These are phyloP conservation scores for Aspergillus wentii DNA, from an alignment of 495 filamentous ascomycete genomes.

Conservation along the genomic window DNA sequence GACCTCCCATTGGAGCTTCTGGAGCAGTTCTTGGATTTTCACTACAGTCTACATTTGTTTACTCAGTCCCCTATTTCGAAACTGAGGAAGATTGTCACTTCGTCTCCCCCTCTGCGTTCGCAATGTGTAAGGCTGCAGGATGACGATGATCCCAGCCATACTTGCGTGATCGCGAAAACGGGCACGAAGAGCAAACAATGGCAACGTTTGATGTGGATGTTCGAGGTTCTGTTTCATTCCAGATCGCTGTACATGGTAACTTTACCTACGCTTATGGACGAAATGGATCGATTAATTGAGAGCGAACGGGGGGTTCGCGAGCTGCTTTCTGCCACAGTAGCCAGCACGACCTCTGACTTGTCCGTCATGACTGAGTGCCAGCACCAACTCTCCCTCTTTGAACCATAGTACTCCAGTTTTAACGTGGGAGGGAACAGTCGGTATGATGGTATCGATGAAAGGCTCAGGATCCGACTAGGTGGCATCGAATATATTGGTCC, in stretches of 20 bases:
- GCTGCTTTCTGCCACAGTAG: slow-evolving; percentile 33
- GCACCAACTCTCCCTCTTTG: slow-evolving; percentile 38
- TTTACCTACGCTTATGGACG: slow-evolving; percentile 34
- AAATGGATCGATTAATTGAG: slow-evolving; percentile 38
- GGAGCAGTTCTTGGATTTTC: slow-evolving; percentile 24
- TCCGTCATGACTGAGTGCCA: slow-evolving; percentile 35
- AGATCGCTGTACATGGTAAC: slow-evolving; percentile 18
- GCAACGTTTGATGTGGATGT: slow-evolving; percentile 26
- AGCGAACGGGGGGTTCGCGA: slow-evolving; percentile 24
- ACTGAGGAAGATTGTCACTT: slow-evolving; percentile 15
- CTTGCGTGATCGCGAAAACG: slow-evolving; percentile 4
- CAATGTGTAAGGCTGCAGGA: slow-evolving; percentile 12
- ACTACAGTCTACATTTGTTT: slow-evolving; percentile 20
- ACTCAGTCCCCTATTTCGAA: slow-evolving; percentile 15
- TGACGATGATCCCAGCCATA: slow-evolving; percentile 8
- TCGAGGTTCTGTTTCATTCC: slow-evolving; percentile 19
- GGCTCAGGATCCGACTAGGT: no score
- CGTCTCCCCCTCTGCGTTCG: slow-evolving; percentile 31
- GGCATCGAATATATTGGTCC: no score
- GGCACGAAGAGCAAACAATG: slow-evolving; percentile 10
- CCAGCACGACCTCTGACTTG: slow-evolving; percentile 32
- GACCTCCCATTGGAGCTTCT: slow-evolving; percentile 27
- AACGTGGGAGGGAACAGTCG: no score
- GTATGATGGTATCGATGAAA: no score
- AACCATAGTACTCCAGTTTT: slow-evolving; percentile 32